Evolutionary conservation across 306 rosid species (phyloP).

Genomic region (Sphenostylis stenocarpa): DNA sequence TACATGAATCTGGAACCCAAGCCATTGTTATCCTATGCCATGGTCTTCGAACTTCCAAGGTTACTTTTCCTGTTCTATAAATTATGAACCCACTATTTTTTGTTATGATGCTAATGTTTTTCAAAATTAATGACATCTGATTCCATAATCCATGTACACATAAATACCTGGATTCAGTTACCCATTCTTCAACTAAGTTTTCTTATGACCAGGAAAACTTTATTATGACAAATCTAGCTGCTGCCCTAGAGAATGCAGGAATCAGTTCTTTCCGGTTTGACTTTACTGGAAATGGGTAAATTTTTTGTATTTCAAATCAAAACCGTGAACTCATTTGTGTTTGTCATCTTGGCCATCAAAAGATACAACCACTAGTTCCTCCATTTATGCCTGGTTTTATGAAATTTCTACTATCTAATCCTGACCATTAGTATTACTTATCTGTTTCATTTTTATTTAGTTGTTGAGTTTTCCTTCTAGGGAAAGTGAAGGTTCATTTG

Average conservation of each 20-base stretch:
- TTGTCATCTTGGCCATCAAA: not conserved
- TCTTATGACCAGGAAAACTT: conserved; percentile 47
- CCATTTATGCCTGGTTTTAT: not conserved
- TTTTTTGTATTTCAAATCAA: not conserved
- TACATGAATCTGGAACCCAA: conserved; percentile 67
- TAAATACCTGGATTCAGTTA: not conserved
- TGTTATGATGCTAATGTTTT: not conserved
- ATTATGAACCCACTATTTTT: not conserved
- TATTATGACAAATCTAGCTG: conserved; percentile 53
- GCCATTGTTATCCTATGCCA: conserved; percentile 76
- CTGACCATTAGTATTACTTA: not conserved
- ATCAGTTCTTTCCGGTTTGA: conserved; percentile 72
- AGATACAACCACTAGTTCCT: not conserved
- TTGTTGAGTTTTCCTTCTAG: not conserved
- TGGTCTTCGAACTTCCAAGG: conserved; percentile 68
- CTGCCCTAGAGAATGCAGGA: conserved; percentile 57
- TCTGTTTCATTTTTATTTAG: not conserved
- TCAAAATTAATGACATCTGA: conserved; percentile 4
- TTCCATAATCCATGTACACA: not conserved
- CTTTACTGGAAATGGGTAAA: conserved; percentile 78
- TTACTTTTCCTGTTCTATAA: conserved; percentile 11
- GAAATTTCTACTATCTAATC: not conserved
- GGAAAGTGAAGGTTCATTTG: conserved; percentile 48
- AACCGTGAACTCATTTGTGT: not conserved
- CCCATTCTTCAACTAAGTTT: conserved; percentile 2